Conservation (phyloP, 2,329 filamentous ascomycete genomes). For the Sclerotinia borealis region DNA sequence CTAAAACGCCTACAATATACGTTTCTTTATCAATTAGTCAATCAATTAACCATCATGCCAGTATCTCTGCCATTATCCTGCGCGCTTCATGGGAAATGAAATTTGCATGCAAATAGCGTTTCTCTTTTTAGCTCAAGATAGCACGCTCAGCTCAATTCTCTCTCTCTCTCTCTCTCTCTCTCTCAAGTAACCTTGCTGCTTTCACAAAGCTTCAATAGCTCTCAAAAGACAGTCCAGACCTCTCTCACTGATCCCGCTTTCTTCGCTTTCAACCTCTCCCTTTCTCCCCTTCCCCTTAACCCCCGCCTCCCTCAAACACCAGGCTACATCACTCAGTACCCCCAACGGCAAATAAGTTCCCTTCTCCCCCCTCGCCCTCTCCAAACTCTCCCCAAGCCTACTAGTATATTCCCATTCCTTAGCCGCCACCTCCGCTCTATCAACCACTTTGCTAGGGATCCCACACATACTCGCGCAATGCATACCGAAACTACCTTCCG, state of each 20-base stretch:
- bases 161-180: neutral
- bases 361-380: slow-evolving; percentile 49
- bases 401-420: slow-evolving; percentile 94
- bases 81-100: slow-evolving; percentile 1
- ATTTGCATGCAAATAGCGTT: neutral
- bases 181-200: too few relatives aligned
- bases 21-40: neutral
- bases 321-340: slow-evolving; percentile 79
- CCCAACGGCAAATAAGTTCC: slow-evolving; percentile 80
- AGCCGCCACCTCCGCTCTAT: slow-evolving; percentile 81
- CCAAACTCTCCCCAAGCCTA: slow-evolving; percentile 67
- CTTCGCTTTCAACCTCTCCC: slow-evolving; percentile 32
- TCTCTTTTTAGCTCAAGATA: neutral
- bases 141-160: neutral
- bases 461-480: slow-evolving; percentile 98
- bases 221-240: slow-evolving; percentile 54
- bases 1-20: neutral
- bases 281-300: slow-evolving; percentile 38
- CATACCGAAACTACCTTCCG: slow-evolving; percentile 97
- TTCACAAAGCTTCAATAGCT: slow-evolving; percentile 52
- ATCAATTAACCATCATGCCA: neutral
- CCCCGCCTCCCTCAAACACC: slow-evolving; percentile 56
- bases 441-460: slow-evolving; percentile 75
- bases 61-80: neutral
- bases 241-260: slow-evolving; percentile 41